phyloP scores from a whole-genome alignment of 495 filamentous ascomycete genomes.

The Xylaria palmicola region DNA sequence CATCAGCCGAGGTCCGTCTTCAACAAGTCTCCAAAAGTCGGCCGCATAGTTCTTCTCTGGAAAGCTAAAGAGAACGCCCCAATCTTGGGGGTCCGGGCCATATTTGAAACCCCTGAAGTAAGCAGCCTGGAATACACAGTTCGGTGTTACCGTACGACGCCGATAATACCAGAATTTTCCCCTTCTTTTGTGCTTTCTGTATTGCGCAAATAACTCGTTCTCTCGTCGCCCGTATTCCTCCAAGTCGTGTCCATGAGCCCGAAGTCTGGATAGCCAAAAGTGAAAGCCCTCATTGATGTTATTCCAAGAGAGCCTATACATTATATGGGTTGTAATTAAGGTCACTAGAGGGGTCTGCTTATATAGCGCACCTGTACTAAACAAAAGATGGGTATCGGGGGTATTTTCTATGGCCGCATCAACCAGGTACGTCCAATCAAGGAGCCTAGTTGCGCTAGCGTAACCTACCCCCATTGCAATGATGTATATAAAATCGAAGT shows the following conservation, averaged over 20 bases:
- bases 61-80: slow-evolving; percentile 18
- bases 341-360: too few relatives aligned
- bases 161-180: not conserved
- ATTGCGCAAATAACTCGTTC: not conserved
- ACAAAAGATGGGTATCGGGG: not conserved
- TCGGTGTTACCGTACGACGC: too few relatives aligned
- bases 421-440: not conserved
- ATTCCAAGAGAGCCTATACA: too few relatives aligned
- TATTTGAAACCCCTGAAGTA: slow-evolving; percentile 13
- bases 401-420: not conserved
- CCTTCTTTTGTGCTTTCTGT: too few relatives aligned
- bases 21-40: slow-evolving; percentile 25
- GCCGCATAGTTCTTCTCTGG: slow-evolving; percentile 17
- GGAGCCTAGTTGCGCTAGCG: not conserved
- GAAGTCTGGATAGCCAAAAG: not conserved
- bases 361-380: too few relatives aligned
- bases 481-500: not conserved
- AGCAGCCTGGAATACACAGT: not conserved
- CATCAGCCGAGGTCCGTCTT: slow-evolving; percentile 14
- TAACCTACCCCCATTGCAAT: not conserved
- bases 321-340: too few relatives aligned
- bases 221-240: slow-evolving; percentile 4
- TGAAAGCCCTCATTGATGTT: not conserved
- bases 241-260: not conserved
- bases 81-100: slow-evolving; percentile 17